Base-by-base conservation (phyloP, 2,329 filamentous ascomycete species). In the Microcyclosporella mali region DNA sequence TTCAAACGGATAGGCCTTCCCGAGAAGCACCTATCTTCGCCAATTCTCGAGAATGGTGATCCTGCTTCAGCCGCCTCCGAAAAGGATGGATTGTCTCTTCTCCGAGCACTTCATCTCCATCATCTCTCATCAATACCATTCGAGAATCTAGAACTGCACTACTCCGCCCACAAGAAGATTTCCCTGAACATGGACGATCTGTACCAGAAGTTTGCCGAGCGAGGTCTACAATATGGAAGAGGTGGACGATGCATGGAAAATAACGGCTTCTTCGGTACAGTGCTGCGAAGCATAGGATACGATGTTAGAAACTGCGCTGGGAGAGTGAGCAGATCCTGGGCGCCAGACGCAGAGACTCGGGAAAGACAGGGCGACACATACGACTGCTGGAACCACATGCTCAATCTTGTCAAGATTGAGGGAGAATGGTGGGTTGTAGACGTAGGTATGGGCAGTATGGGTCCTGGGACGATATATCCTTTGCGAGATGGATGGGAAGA, bases 211-310 rank as follows among this genome's bases (percentile, higher is more conserved):
- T 66, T 81, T 27, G 70, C 74, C 1, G 65, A 65, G 34, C 43
- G 43, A 17, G 48, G 55, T 60, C 14, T 49, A 10, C 33, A 47
- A 17, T 49, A 70, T 35, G 66, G 67, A 4, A 59, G 74, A 25
- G 77, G 78, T 18, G 78, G 78, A 1, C 79, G 49, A 14, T 81
- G 77, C 56, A 78, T 81, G 74, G 77, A 81, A 58, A 77, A 72
- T 49, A 78, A 78, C 34, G 60, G 63, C 3, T 60, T 81, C 25
- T 73, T 81, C 46, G 70, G 67, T 6, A 69, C 67, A 3, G 61
- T 79, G 10, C 55, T 81, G 34, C 64, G 68, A 32, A 72, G 68
- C 1, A 53, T 81, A 28, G 76, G 75, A 0, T 80, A 71, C 50
- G 59, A 58, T 16, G 45, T 71, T 12, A 65, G 64, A 34, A 63